Percentiles rank a stretch among this genome's conserved stretches.
Conservation (phyloP, 1,284 basidiomycete species). For the Entoloma clypeatum region DNA sequence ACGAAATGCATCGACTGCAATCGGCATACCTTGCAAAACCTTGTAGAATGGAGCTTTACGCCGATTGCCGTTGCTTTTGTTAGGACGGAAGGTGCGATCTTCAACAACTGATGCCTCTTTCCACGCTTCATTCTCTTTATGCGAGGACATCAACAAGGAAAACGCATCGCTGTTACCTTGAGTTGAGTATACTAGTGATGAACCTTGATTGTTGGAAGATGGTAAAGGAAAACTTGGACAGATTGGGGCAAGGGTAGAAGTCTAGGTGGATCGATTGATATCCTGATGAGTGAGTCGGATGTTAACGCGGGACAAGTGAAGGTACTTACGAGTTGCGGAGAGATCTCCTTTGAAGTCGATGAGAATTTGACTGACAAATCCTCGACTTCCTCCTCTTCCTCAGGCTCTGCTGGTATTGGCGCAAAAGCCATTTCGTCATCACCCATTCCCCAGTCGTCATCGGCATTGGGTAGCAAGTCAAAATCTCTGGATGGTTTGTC, state of each 20-base stretch:
- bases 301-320: background rate
- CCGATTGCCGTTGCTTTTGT: constrained; percentile 51
- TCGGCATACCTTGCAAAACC: constrained; percentile 95
- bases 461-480: constrained; percentile 25
- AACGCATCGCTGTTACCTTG: constrained; percentile 47
- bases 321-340: constrained; percentile 21
- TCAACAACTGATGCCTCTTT: constrained; percentile 66
- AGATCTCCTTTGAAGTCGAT: constrained; percentile 2
- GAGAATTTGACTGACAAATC: constrained; percentile 11
- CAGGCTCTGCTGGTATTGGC: constrained; percentile 26
- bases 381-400: constrained; percentile 24
- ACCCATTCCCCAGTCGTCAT: constrained; percentile 53
- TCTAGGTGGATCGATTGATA: too few species aligned
- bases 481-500: constrained; percentile 19
- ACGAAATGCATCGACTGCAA: constrained; percentile 93
- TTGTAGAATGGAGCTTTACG: constrained; percentile 92
- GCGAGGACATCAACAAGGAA: constrained; percentile 78
- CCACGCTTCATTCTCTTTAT: constrained; percentile 81
- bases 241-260: constrained; percentile 7
- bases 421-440: constrained; percentile 52
- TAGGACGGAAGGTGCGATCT: constrained; percentile 43
- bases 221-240: too few species aligned
- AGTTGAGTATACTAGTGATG: too few species aligned
- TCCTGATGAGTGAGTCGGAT: too few species aligned
- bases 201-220: constrained; percentile 20